Base-by-base conservation (phyloP, 352 stramenopile genomes). In the Phytopythium helicoides region DNA sequence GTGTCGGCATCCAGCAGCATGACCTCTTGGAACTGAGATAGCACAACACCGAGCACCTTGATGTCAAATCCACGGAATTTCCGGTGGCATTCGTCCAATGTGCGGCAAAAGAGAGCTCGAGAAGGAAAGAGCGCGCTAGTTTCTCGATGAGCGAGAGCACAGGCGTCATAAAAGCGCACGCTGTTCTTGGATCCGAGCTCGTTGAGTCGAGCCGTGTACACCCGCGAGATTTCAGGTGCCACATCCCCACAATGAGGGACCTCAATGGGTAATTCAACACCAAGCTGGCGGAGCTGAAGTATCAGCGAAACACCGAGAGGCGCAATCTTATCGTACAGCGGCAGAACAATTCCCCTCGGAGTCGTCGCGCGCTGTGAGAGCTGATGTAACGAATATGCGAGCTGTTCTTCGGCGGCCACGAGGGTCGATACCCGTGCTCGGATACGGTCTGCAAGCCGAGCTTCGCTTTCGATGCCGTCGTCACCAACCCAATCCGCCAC, bases 1-100 rank as follows among this genome's bases (percentile, higher is more conserved):
- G 52, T 64, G 53, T 86, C 68, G 16, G 69, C 74, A 36, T 83
- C 74, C 40, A 86, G 6, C 3, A 86, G 40, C 74, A 81, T 79
- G 9, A 86, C 10, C 41, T 83, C 62, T 26, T 78, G 52, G 49
- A 86, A 86, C 18, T 60, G 54, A 28, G 74, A 82, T 46, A 70
- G 66, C 36, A 83, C 40, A 8, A 83, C 23, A 14, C 49, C 65
- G 23, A 82, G 52, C 18, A 77, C 38, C 48, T 73, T 73, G 41
- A 78, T 65, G 42, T 76, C 59, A 35, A 66, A 70, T 9, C 53
- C 53, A 15, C 68, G 62, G 53, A 78, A 78, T 26, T 66, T 69
- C 3, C 36, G 10, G 18, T 76, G 62, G 18, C 69, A 79, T 15
- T 73, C 55, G 22, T 64, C 49, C 34, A 79, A 22, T 19, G 65